Evolutionary conservation across 2,329 filamentous ascomycete genomes (phyloP).

Genomic region (Madurella mycetomatis): DNA sequence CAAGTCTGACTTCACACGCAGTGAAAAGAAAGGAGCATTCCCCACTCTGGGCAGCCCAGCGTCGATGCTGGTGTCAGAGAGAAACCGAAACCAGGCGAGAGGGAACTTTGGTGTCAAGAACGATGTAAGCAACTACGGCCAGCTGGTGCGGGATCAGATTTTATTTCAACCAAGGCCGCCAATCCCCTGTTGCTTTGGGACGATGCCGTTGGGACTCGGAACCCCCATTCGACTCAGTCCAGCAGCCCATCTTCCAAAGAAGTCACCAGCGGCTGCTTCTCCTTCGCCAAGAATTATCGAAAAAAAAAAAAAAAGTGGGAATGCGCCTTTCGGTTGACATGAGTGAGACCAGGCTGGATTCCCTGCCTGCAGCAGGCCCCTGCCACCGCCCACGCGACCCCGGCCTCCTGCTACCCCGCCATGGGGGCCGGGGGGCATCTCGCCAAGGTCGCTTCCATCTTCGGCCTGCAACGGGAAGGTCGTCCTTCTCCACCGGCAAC

Average conservation of each 20-base stretch:
- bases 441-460: too few relatives aligned
- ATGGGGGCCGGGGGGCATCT: background rate
- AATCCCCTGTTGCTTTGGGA: background rate
- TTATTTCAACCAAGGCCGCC: conserved; percentile 14
- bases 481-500: background rate
- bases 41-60: background rate
- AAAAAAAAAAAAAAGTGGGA: conserved; percentile 23
- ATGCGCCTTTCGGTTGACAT: conserved; percentile 30
- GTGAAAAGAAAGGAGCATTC: background rate
- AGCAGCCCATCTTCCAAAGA: background rate
- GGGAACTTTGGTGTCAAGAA: background rate
- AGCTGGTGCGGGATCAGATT: conserved; percentile 11
- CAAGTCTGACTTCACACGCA: background rate
- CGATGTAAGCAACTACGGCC: conserved; percentile 7
- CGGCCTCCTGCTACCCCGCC: conserved; percentile 13
- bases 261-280: conserved; percentile 5
- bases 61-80: background rate
- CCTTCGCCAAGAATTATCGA: conserved; percentile 5
- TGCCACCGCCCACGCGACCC: conserved; percentile 5
- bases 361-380: background rate
- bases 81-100: background rate
- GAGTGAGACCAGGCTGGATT: background rate
- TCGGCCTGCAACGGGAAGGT: background rate
- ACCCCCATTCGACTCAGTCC: conserved; percentile 17
- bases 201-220: background rate